These are phyloP conservation scores for Drosera spatulata DNA, from an alignment of 179 eudicot species.

Conservation along the genomic window DNA sequence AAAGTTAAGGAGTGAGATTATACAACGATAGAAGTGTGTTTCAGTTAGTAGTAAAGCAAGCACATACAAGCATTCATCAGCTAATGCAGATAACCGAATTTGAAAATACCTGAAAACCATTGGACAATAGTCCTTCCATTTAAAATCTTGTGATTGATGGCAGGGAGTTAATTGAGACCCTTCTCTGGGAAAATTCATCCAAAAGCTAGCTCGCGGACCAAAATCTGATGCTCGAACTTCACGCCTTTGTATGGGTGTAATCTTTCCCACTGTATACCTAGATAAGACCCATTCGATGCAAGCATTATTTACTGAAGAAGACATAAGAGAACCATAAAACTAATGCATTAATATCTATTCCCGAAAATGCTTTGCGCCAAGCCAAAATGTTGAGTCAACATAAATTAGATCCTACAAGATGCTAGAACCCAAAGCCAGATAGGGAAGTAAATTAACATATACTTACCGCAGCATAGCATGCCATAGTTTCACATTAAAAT, in stretches of 20 bases:
- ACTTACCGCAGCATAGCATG: too few species aligned
- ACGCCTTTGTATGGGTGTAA: constrained; percentile 90
- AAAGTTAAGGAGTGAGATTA: constrained; percentile 6
- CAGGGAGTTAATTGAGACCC: constrained; percentile 94
- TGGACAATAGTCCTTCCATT: constrained; percentile 97
- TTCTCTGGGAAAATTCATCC: constrained; percentile 94
- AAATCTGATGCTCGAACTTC: constrained; percentile 83
- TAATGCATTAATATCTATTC: not conserved
- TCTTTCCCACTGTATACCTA: constrained; percentile 98
- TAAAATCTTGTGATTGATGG: constrained; percentile 92
- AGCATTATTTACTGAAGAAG: constrained; percentile 10
- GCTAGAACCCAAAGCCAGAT: too few species aligned
- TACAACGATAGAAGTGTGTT: not conserved
- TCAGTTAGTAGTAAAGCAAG: not conserved
- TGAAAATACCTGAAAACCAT: constrained; percentile 89
- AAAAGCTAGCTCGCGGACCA: constrained; percentile 92
- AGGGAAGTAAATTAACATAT: too few species aligned
- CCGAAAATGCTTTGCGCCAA: not conserved
- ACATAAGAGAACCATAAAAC: not conserved
- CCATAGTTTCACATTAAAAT: too few species aligned
- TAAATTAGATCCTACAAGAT: too few species aligned
- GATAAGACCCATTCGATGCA: constrained; percentile 24
- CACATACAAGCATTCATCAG: not conserved
- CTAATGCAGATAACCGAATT: not conserved
- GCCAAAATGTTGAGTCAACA: not conserved